phyloP scores from a whole-genome alignment of 805 yeast genomes.

The Candida broadrunensis region DNA sequence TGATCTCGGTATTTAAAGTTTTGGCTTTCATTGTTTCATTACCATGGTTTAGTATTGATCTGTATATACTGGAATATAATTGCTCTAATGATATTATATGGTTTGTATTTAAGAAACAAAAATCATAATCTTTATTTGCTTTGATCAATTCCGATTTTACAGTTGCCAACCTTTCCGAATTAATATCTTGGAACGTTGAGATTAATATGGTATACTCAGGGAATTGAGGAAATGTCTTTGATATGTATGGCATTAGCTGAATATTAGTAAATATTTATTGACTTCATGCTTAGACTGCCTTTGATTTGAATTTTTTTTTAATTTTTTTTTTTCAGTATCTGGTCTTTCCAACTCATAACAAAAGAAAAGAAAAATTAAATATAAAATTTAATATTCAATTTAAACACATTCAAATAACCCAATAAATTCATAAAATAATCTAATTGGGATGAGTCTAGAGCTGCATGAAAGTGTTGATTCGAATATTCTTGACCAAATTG shows the following conservation, averaged over 20 bases:
- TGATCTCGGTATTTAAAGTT: constrained; percentile 67
- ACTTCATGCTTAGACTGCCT: too few species aligned
- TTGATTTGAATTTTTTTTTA: too few species aligned
- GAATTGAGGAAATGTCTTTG: constrained; percentile 46
- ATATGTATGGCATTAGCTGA: not conserved
- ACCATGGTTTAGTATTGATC: constrained; percentile 52
- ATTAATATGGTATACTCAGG: constrained; percentile 33
- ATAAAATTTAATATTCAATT: too few species aligned
- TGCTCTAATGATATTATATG: constrained; percentile 62
- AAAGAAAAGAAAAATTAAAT: too few species aligned
- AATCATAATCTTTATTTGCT: constrained; percentile 50
- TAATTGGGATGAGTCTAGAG: not conserved
- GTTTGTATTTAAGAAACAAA: constrained; percentile 62
- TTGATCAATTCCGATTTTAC: constrained; percentile 45
- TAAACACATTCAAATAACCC: too few species aligned
- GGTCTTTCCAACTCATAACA: too few species aligned
- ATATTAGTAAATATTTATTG: too few species aligned
- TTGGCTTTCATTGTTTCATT: constrained; percentile 56
- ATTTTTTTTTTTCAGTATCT: too few species aligned
- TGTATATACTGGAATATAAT: constrained; percentile 55
- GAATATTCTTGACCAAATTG: not conserved
- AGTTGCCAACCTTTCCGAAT: constrained; percentile 28
- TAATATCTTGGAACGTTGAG: constrained; percentile 45
- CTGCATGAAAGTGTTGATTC: not conserved
- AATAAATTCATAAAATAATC: too few species aligned